Conservation (phyloP, 441 rosid species). For the Isatis lusitanica region DNA sequence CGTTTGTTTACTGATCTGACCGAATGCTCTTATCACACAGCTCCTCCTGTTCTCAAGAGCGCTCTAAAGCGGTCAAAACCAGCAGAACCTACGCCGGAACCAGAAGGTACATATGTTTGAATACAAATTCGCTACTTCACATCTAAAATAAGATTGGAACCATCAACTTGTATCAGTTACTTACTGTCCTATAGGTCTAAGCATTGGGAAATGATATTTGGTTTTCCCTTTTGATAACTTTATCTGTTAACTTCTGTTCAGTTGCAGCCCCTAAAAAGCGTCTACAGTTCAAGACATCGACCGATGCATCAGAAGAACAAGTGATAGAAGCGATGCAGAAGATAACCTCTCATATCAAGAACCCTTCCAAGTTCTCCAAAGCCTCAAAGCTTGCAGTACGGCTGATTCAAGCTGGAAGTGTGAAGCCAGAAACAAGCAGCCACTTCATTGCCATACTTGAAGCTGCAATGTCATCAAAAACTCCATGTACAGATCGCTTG, state of each 20-base stretch:
- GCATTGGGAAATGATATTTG: background rate
- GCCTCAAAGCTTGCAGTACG: slow-evolving; percentile 90
- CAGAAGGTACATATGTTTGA: slow-evolving; percentile 25
- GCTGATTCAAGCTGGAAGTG: slow-evolving; percentile 83
- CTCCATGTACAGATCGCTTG: slow-evolving; percentile 69
- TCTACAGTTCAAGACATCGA: slow-evolving; percentile 86
- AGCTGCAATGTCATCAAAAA: slow-evolving; percentile 72
- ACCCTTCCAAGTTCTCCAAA: slow-evolving; percentile 69
- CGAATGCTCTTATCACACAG: slow-evolving; percentile 31
- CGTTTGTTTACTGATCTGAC: slow-evolving; percentile 9
- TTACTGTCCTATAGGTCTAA: background rate
- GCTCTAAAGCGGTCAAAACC: slow-evolving; percentile 78
- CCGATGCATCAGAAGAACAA: slow-evolving; percentile 82
- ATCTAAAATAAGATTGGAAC: background rate
- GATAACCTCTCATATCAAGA: slow-evolving; percentile 82
- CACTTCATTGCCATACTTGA: slow-evolving; percentile 76
- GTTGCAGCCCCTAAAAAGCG: slow-evolving; percentile 51
- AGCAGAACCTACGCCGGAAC: slow-evolving; percentile 36
- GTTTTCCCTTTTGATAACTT: background rate
- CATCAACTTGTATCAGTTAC: background rate
- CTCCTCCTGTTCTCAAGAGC: slow-evolving; percentile 61
- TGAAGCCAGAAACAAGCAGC: slow-evolving; percentile 73
- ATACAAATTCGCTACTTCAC: background rate
- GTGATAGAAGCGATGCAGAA: slow-evolving; percentile 89
- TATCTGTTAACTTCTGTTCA: background rate